phyloP scores from a whole-genome alignment of 2,329 filamentous ascomycete genomes.

The Diaporthe citriasiana region DNA sequence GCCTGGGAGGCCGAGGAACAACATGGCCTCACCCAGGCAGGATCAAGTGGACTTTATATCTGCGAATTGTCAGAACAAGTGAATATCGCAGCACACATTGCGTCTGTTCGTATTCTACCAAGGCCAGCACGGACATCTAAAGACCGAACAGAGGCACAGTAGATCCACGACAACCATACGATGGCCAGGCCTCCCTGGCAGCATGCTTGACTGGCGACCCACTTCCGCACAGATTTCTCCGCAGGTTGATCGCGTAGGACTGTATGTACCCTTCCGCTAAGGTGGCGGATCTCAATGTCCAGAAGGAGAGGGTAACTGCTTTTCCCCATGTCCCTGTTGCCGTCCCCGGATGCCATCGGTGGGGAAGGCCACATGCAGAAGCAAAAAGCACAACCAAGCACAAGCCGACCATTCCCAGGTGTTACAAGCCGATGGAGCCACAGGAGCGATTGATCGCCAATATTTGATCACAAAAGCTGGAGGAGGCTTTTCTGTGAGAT shows the following conservation, averaged over 20 bases:
- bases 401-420: background rate
- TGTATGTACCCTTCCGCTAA: constrained; percentile 35
- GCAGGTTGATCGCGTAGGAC: constrained; percentile 23
- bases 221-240: constrained; percentile 32
- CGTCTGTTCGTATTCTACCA: constrained; percentile 34
- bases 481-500: constrained; percentile 22
- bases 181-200: constrained; percentile 5
- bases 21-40: background rate
- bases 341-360: constrained; percentile 6
- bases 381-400: background rate
- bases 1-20: constrained; percentile 14
- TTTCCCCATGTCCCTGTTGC: constrained; percentile 24
- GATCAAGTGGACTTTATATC: constrained; percentile 35
- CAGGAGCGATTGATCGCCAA: background rate
- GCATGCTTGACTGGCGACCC: constrained; percentile 17
- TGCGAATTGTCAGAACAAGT: background rate
- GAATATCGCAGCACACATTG: background rate
- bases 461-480: background rate
- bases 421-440: constrained; percentile 23
- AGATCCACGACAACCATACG: constrained; percentile 1
- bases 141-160: background rate
- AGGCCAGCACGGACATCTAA: constrained; percentile 11
- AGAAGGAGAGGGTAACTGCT: background rate
- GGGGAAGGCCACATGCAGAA: constrained; percentile 22
- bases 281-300: constrained; percentile 24